phyloP scores from a whole-genome alignment of 1,284 basidiomycete species.

The Xerocomus nothofagi region DNA sequence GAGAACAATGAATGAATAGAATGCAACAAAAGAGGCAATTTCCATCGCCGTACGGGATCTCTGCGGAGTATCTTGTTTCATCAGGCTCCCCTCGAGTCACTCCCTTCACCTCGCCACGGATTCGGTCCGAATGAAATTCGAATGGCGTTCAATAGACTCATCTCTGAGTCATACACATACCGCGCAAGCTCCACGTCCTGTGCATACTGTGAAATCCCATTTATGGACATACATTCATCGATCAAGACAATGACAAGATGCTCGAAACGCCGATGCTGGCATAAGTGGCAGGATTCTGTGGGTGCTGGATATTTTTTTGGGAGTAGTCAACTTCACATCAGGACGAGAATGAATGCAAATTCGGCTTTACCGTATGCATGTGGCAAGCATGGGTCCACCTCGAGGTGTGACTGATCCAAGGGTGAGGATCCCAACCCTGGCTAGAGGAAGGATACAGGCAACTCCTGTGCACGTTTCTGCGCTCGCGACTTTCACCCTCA shows the following conservation, averaged over 20 bases:
- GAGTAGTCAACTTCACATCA: constrained; percentile 23
- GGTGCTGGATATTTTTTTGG: constrained; percentile 27
- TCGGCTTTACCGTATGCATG: constrained; percentile 33
- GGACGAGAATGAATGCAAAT: constrained; percentile 34
- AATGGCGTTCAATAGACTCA: constrained; percentile 23
- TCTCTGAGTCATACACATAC: constrained; percentile 13
- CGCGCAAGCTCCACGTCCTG: constrained; percentile 35
- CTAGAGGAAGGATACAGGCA: constrained; percentile 15
- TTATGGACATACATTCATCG: constrained; percentile 12
- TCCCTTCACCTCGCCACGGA: constrained; percentile 9
- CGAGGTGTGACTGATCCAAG: constrained; percentile 39
- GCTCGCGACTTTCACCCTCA: constrained; percentile 13
- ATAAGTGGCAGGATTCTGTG: constrained; percentile 27
- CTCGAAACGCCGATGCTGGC: constrained; percentile 25
- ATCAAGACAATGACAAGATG: constrained; percentile 21
- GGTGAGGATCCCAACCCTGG: constrained; percentile 31
- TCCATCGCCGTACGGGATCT: constrained; percentile 18
- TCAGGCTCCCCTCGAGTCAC: constrained; percentile 16
- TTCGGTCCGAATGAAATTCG: constrained; percentile 18
- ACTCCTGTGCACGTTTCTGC: constrained; percentile 28
- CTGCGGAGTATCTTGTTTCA: constrained; percentile 22
- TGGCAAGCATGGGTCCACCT: constrained; percentile 37
- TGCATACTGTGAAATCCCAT: constrained; percentile 29
- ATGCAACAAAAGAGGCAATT: constrained; percentile 17
- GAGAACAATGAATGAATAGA: constrained; percentile 29